Conservation (phyloP, 2,329 filamentous ascomycete genomes). For the Aspergillus pseudoviridinutans region DNA sequence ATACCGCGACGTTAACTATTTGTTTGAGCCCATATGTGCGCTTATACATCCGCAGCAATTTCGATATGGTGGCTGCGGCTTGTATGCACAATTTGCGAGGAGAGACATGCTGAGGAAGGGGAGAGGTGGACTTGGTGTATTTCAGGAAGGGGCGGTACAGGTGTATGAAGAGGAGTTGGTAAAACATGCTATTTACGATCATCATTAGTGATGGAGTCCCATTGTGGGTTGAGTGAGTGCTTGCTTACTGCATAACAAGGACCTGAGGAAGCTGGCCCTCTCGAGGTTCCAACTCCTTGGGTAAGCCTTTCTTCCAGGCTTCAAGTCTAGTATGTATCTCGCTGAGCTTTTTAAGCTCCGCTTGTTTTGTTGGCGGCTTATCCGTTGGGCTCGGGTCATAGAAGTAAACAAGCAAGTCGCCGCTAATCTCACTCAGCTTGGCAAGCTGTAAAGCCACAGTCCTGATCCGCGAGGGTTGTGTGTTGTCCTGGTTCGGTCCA, state of each 20-base stretch:
- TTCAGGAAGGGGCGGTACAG: constrained; percentile 93
- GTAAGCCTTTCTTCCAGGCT: constrained; percentile 79
- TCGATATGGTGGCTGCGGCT: constrained; percentile 84
- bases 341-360: constrained; percentile 86
- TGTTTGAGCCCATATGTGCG: constrained; percentile 85
- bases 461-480: constrained; percentile 78
- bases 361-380: constrained; percentile 65
- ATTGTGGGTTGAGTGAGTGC: background rate
- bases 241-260: constrained; percentile 74
- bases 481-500: constrained; percentile 67
- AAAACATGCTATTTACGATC: constrained; percentile 73
- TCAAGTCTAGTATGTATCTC: constrained; percentile 88
- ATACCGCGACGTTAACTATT: constrained; percentile 94
- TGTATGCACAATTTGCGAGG: constrained; percentile 87
- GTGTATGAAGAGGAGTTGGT: constrained; percentile 91
- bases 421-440: constrained; percentile 86
- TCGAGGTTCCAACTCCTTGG: constrained; percentile 80
- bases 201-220: constrained; percentile 13
- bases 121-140: constrained; percentile 76
- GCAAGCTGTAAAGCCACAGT: constrained; percentile 78
- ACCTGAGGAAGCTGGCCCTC: constrained; percentile 87
- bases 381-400: constrained; percentile 72
- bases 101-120: constrained; percentile 80
- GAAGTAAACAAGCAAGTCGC: constrained; percentile 82
- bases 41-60: constrained; percentile 91